Evolutionary conservation across 768 basidiomycete species (phyloP).

Genomic region (Mycena crocata): DNA sequence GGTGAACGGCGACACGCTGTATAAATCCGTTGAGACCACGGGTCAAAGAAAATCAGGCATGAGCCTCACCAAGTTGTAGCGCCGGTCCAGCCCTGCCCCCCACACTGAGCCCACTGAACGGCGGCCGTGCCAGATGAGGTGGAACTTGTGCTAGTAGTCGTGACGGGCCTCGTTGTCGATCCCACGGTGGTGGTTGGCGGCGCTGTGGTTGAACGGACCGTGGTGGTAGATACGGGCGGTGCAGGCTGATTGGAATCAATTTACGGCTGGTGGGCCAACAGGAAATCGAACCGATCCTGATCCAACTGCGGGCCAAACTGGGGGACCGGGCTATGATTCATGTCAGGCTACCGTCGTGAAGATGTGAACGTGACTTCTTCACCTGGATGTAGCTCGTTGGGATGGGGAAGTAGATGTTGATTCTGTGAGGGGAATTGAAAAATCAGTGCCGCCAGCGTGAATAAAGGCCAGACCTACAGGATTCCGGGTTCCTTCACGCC

Average conservation of each 20-base stretch:
- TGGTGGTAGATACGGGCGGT: background rate
- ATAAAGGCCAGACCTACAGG: background rate
- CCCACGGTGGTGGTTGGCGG: background rate
- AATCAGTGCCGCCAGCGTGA: no score
- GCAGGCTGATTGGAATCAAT: background rate
- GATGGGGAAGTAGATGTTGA: conserved; percentile 38
- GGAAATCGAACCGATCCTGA: conserved; percentile 7
- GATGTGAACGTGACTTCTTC: background rate
- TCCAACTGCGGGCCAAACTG: conserved; percentile 17
- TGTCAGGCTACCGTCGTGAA: no score
- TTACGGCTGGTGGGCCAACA: no score
- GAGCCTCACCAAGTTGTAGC: conserved; percentile 4
- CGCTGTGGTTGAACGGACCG: background rate
- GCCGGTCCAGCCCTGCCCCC: conserved; percentile 14
- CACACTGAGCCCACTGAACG: conserved; percentile 16
- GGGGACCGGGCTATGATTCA: conserved; percentile 10
- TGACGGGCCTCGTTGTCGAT: background rate
- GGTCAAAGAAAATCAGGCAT: no score
- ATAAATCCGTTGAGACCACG: no score
- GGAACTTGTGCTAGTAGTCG: background rate
- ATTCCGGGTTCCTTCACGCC: conserved; percentile 31
- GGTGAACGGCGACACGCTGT: conserved; percentile 4
- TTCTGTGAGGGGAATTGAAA: background rate
- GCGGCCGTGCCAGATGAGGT: conserved; percentile 2
- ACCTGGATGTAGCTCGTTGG: conserved; percentile 33